Conservation (phyloP, 208 protist species). For the Angomonas ambiguus region DNA sequence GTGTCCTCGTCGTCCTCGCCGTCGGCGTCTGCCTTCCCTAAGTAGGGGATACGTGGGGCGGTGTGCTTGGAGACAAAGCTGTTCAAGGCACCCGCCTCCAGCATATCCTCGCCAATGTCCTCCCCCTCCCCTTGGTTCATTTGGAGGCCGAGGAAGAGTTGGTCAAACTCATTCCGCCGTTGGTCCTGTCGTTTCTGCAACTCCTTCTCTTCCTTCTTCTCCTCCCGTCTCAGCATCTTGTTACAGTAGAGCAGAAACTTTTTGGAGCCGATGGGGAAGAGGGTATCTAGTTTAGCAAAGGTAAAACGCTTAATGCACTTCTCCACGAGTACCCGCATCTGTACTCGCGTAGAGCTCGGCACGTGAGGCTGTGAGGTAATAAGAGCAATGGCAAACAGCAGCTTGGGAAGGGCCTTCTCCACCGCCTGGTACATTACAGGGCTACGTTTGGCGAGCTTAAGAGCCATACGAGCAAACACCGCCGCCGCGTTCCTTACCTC, state of each 20-base stretch:
- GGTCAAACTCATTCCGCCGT: slow-evolving; percentile 71
- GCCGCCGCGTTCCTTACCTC: slow-evolving; percentile 69
- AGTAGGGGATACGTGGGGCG: slow-evolving; percentile 24
- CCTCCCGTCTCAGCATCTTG: slow-evolving; percentile 76
- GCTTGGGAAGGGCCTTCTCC: slow-evolving; percentile 52
- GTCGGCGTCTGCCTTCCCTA: slow-evolving; percentile 2
- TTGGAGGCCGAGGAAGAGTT: slow-evolving; percentile 61
- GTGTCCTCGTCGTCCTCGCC: slow-evolving; percentile 64
- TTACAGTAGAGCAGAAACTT: slow-evolving; percentile 85
- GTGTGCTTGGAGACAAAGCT: slow-evolving; percentile 67
- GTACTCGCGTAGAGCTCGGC: slow-evolving; percentile 71
- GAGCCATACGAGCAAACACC: slow-evolving; percentile 78
- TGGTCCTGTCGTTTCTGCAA: slow-evolving; percentile 53
- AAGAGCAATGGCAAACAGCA: slow-evolving; percentile 77
- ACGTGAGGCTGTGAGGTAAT: slow-evolving; percentile 76
- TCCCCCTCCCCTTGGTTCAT: slow-evolving; percentile 55
- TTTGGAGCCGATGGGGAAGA: slow-evolving; percentile 82
- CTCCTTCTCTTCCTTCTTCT: slow-evolving; percentile 71
- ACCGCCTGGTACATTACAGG: slow-evolving; percentile 43
- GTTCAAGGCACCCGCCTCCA: slow-evolving; percentile 69
- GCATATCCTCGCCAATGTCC: slow-evolving; percentile 55
- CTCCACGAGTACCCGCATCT: slow-evolving; percentile 78
- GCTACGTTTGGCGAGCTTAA: slow-evolving; percentile 79
- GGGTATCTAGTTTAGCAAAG: slow-evolving; percentile 62
- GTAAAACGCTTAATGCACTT: slow-evolving; percentile 84